Evolutionary conservation across 1,284 basidiomycete genomes (phyloP).

Genomic region (Microbotryum violaceum): DNA sequence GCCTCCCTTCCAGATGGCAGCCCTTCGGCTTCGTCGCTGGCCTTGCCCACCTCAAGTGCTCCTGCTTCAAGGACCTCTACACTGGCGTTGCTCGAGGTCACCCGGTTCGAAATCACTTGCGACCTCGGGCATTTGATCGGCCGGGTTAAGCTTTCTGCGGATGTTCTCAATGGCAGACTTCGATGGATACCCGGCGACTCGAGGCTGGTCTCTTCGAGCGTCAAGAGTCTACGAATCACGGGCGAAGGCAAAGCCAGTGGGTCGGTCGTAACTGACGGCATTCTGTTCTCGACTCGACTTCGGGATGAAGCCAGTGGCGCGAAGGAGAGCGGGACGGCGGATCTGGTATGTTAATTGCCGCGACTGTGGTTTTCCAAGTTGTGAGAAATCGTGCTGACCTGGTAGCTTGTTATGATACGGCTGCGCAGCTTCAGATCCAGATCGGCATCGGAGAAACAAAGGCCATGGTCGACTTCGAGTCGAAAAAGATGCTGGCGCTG

Average conservation of each 20-base stretch:
- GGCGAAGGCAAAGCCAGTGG: slow-evolving; percentile 13
- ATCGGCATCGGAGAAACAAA: slow-evolving; percentile 18
- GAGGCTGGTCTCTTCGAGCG: background rate
- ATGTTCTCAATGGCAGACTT: background rate
- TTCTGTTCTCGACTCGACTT: slow-evolving; percentile 6
- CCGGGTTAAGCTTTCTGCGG: slow-evolving; percentile 1
- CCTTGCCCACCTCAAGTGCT: too few relatives aligned
- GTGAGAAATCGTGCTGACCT: too few relatives aligned
- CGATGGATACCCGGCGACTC: slow-evolving; percentile 4
- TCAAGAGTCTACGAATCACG: slow-evolving; percentile 2
- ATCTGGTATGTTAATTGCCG: slow-evolving; percentile 2
- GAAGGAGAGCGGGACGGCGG: background rate
- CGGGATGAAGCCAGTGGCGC: slow-evolving; percentile 2
- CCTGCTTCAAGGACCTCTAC: too few relatives aligned
- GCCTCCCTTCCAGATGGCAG: background rate
- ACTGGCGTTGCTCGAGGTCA: background rate
- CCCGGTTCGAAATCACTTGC: background rate
- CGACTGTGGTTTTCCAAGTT: background rate
- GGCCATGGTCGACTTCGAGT: slow-evolving; percentile 22
- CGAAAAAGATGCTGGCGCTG: slow-evolving; percentile 21
- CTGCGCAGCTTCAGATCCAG: slow-evolving; percentile 11
- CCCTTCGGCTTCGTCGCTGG: too few relatives aligned
- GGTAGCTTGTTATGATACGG: too few relatives aligned
- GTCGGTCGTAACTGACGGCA: background rate
- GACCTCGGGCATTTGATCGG: slow-evolving; percentile 17